Conservation (phyloP, 306 rosid species). For the Dalbergia oliveri region DNA sequence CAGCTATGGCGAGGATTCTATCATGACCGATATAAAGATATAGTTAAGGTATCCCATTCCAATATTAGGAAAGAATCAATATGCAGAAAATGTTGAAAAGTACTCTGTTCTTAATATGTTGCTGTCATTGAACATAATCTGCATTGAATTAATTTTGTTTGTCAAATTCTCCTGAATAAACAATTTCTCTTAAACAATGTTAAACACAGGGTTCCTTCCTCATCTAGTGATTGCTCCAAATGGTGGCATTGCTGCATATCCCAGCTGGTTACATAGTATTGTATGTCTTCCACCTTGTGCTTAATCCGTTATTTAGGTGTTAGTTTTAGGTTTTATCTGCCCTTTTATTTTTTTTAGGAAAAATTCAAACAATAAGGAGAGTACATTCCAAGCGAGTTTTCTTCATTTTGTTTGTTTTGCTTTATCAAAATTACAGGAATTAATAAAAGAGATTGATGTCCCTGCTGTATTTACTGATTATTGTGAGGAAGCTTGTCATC, state of each 20-base stretch:
- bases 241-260: constrained; percentile 88
- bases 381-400: neutral
- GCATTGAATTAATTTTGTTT: constrained; percentile 22
- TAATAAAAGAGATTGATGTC: constrained; percentile 62
- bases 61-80: constrained; percentile 9
- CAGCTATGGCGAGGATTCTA: constrained; percentile 79
- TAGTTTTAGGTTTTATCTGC: neutral
- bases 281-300: constrained; percentile 58
- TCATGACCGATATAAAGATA: constrained; percentile 78
- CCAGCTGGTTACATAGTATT: constrained; percentile 89
- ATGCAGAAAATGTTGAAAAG: neutral
- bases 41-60: constrained; percentile 61
- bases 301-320: constrained; percentile 9
- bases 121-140: constrained; percentile 27
- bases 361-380: neutral
- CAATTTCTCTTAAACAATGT: constrained; percentile 29
- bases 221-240: constrained; percentile 84
- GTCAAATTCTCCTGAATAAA: constrained; percentile 14
- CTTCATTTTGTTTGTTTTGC: constrained; percentile 36
- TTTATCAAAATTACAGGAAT: constrained; percentile 60
- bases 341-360: neutral
- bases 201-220: constrained; percentile 64
- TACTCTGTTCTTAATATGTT: constrained; percentile 14
- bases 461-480: constrained; percentile 83
- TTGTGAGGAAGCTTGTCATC: constrained; percentile 97